Conservation (phyloP, 2,329 filamentous ascomycete species). For the Hymenoscyphus fructigenus region DNA sequence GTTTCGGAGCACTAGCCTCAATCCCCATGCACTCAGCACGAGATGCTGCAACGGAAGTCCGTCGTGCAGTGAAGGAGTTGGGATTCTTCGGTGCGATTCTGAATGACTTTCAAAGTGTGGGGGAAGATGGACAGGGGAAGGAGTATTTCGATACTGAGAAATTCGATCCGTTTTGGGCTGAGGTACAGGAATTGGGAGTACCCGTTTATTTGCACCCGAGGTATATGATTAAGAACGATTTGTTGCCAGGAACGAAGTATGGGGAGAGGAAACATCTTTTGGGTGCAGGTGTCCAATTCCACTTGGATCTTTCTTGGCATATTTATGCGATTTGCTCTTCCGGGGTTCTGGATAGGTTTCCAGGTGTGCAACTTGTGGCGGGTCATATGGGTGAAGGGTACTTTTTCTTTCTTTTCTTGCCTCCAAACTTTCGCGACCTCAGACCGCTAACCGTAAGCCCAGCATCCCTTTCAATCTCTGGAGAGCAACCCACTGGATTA, state of each 20-base stretch:
- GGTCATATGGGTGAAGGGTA: slow-evolving; percentile 46
- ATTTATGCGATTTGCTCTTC: slow-evolving; percentile 46
- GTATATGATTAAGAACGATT: slow-evolving; percentile 28
- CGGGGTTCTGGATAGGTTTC: slow-evolving; percentile 45
- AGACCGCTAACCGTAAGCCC: not conserved
- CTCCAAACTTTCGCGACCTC: not conserved
- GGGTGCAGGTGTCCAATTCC: slow-evolving; percentile 41
- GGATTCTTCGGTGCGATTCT: slow-evolving; percentile 62
- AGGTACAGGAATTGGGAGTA: slow-evolving; percentile 57
- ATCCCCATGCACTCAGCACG: slow-evolving; percentile 53
- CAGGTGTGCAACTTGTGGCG: slow-evolving; percentile 42
- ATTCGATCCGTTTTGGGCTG: slow-evolving; percentile 62
- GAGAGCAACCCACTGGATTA: slow-evolving; percentile 34
- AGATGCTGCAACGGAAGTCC: slow-evolving; percentile 50
- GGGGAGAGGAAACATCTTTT: slow-evolving; percentile 37
- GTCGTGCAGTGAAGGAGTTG: slow-evolving; percentile 49
- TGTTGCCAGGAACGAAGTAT: slow-evolving; percentile 32
- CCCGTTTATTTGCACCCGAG: slow-evolving; percentile 62
- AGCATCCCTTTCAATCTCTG: slow-evolving; percentile 47
- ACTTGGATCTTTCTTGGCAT: slow-evolving; percentile 46
- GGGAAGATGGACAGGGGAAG: slow-evolving; percentile 57
- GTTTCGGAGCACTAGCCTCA: slow-evolving; percentile 47
- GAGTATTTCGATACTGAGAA: slow-evolving; percentile 62
- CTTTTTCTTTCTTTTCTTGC: not conserved
- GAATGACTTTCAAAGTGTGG: slow-evolving; percentile 60